Evolutionary conservation across 1,284 basidiomycete genomes (phyloP), one percentile per base, ranked within the genome.

Genomic region (Trichosporon sp.): DNA sequence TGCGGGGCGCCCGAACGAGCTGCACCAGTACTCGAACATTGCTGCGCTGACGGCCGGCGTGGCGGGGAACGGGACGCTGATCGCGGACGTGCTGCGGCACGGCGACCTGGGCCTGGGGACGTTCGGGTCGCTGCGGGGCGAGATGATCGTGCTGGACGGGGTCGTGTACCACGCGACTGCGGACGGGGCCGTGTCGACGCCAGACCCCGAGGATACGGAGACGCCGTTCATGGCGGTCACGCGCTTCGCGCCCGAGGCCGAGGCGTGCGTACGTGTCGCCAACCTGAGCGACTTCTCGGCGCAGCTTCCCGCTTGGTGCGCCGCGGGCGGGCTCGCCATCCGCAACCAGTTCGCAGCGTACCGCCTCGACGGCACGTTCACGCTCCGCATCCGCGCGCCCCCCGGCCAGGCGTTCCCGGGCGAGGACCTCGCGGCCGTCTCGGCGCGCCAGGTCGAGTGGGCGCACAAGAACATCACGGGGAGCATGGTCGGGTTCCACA

Each of bases 401-500:
- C 56, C 56, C 15, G 67, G 67, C 5, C 67, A 68, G 44, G 21
- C 25, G 9, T 53, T 15, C 38, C 42, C 64, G 9, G 21, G 34
- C 27, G 67, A 68, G 58, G n/a, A 58, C 2, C 56, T 68, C 38
- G 64, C 64, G 1, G 42, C 25, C 21, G 67, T 68, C 18, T 51
- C 64, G 2, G 58, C 64, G 3, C 64, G 67, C 56, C 67, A 68
- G 67, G 60, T 60, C 42, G 67, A 68, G 56, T 68, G 56, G 42
- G 27, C 34, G 3, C 34, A 65, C 31, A n/a, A 9, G 3, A 62
- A 65, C 42, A 25, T 68, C 29, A n/a, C 7, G 21, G 67, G 67
- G 21, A 68, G 63, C 29, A 51, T 68, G 42, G 67, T 68, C 58
- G 67, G 67, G 5, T 68, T 68, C 67, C 67, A 64, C 67, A 65